phyloP scores from a whole-genome alignment of 257 asterid species.

The Cordia subcordata region DNA sequence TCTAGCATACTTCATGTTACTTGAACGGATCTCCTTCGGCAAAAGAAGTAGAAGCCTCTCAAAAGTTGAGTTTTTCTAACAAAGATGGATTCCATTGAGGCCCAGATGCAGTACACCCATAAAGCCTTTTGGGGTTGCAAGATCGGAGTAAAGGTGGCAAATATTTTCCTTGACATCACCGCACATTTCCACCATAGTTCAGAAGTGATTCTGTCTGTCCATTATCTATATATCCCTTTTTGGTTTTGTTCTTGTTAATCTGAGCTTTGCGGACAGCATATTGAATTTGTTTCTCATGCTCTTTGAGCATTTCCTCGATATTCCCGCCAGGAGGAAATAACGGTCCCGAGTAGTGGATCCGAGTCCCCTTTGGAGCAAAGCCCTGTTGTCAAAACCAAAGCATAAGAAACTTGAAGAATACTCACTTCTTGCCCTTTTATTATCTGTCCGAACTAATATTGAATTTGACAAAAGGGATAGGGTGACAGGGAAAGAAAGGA shows the following conservation, averaged over 20 bases:
- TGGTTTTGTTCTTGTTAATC: slow-evolving; percentile 43
- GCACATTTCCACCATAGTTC: slow-evolving; percentile 41
- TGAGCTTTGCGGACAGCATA: slow-evolving; percentile 83
- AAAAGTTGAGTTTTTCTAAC: slow-evolving; percentile 1
- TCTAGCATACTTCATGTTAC: too few species aligned
- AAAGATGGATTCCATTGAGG: slow-evolving; percentile 1
- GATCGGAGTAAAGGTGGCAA: slow-evolving; percentile 10
- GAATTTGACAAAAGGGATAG: not conserved
- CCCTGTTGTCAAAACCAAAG: slow-evolving; percentile 27
- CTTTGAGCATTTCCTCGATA: slow-evolving; percentile 79
- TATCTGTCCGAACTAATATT: not conserved
- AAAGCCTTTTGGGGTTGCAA: not conserved
- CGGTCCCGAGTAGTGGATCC: slow-evolving; percentile 84
- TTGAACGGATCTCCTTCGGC: not conserved
- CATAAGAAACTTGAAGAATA: slow-evolving; percentile 5
- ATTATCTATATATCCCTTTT: slow-evolving; percentile 32
- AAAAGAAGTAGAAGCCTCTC: slow-evolving; percentile 3
- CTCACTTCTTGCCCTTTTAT: not conserved
- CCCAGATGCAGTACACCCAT: not conserved
- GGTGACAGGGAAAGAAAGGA: too few species aligned
- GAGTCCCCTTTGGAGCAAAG: slow-evolving; percentile 39
- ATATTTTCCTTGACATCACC: slow-evolving; percentile 23
- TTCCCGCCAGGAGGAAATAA: slow-evolving; percentile 58
- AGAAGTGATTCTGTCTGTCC: slow-evolving; percentile 65
- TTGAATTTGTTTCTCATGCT: slow-evolving; percentile 76